Conservation (phyloP, 1,284 basidiomycete species). For the Xerocomus amazonicus region DNA sequence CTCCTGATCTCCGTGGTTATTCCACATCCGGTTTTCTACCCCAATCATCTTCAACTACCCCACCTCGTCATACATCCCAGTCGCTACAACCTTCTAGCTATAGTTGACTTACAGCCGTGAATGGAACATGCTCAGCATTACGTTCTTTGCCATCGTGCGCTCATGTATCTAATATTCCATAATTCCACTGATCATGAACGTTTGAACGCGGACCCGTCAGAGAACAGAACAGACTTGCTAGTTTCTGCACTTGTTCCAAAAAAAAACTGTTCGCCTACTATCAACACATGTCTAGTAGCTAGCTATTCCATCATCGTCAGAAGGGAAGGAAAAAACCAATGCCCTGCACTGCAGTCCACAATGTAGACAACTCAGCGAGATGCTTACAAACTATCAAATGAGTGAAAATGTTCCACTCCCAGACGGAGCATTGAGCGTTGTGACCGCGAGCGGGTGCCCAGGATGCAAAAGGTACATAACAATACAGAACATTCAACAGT, state of each 20-base stretch:
- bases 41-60: conserved; percentile 9
- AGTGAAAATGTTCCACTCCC: conserved; percentile 17
- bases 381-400: conserved; percentile 15
- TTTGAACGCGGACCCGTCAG: background rate
- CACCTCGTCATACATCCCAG: conserved; percentile 8
- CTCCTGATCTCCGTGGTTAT: conserved; percentile 26
- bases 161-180: conserved; percentile 18
- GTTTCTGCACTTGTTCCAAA: conserved; percentile 9
- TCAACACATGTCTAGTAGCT: conserved; percentile 12
- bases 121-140: conserved; percentile 9
- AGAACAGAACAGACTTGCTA: background rate
- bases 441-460: conserved; percentile 4
- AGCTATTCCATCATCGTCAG: conserved; percentile 7
- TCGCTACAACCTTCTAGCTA: conserved; percentile 9
- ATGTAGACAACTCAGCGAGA: conserved; percentile 8
- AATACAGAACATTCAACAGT: conserved; percentile 33
- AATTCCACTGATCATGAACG: background rate
- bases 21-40: conserved; percentile 5
- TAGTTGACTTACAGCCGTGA: conserved; percentile 19
- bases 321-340: conserved; percentile 8
- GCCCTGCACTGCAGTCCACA: conserved; percentile 20
- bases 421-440: conserved; percentile 16
- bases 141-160: conserved; percentile 19
- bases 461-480: conserved; percentile 25
- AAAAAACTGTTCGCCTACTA: conserved; percentile 10